Evolutionary conservation across 179 eudicot species (phyloP), one percentile per base, ranked within the genome.

Genomic region (Gypsophila paniculata): DNA sequence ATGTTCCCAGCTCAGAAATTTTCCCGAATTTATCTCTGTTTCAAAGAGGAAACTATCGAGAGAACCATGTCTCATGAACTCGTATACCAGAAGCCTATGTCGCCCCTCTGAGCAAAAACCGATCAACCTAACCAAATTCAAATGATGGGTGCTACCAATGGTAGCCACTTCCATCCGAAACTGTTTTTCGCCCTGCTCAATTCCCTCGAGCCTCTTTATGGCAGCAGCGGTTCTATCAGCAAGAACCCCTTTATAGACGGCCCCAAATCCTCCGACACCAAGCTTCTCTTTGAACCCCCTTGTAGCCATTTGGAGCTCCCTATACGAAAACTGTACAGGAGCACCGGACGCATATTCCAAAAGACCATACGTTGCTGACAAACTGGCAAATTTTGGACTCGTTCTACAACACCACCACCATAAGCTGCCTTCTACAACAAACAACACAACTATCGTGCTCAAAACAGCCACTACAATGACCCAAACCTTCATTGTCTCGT

Each of bases 131-230:
- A 91, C 90, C 77, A 91, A 61, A 73, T 91, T 91, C 72, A 88
- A 78, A 80, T 91, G 97, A 74, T 91, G 96, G 48, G 97, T 91
- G 79, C 97, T 91, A 68, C 93, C 90, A 17, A 91, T 91, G 19
- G 96, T 88, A 32, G 96, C 97, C 9, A 91, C 97, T 67, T 91
- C 97, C 97, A 91, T 92, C 65, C 98, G 78, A 78, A 92, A 92
- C 70, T 92, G 98, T 70, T 85, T 92, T 82, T 92, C 98, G 12
- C 98, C 98, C 61, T 90, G 98, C 72, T 88, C 98, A 34, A 92
- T 92, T 42, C 96, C 98, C 72, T 92, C 96, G 4, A 90, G 82
- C 67, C 81, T 90, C 76, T 92, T 92, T 61, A 88, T 90, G 1
- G 96, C 98, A 38, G 78, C 89, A 61, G 82, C 73, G 0, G 87